These are phyloP conservation scores for Penicillium occitanis DNA, from an alignment of 2,329 filamentous ascomycete species.

Conservation along the genomic window DNA sequence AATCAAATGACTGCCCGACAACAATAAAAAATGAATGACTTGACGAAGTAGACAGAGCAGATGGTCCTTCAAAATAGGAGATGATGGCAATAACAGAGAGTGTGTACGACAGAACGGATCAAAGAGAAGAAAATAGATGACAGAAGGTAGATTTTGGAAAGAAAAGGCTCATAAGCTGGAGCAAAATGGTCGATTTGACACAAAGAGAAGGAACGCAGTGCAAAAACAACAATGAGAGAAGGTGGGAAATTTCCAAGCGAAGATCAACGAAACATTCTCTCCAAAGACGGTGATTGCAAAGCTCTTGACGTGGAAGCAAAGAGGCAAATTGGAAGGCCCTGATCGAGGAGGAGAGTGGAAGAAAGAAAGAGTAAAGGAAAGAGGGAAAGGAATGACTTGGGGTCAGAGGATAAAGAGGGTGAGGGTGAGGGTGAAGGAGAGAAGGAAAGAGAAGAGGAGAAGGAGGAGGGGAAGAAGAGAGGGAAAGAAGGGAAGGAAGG, in stretches of 20 bases:
- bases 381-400: constrained; percentile 8
- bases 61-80: constrained; percentile 21
- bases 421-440: neutral
- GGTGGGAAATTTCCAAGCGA: constrained; percentile 14
- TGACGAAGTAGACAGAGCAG: constrained; percentile 17
- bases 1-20: constrained; percentile 7
- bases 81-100: constrained; percentile 20
- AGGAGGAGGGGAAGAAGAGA: neutral
- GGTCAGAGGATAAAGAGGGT: neutral
- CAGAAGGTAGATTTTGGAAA: constrained; percentile 18
- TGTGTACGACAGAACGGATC: constrained; percentile 17
- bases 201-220: constrained; percentile 18
- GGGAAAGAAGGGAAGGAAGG: neutral
- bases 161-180: constrained; percentile 16
- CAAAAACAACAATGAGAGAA: constrained; percentile 18
- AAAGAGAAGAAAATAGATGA: constrained; percentile 20
- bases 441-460: neutral
- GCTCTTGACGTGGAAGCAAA: constrained; percentile 7
- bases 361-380: constrained; percentile 11
- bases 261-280: constrained; percentile 12
- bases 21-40: constrained; percentile 16
- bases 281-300: neutral
- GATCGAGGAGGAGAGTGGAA: neutral
- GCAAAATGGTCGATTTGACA: constrained; percentile 19
- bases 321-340: constrained; percentile 1